Percentiles rank a stretch among this genome's conserved stretches.
Evolutionary conservation across 495 filamentous ascomycete genomes (phyloP).

Genomic region (Talaromyces wortmannii): DNA sequence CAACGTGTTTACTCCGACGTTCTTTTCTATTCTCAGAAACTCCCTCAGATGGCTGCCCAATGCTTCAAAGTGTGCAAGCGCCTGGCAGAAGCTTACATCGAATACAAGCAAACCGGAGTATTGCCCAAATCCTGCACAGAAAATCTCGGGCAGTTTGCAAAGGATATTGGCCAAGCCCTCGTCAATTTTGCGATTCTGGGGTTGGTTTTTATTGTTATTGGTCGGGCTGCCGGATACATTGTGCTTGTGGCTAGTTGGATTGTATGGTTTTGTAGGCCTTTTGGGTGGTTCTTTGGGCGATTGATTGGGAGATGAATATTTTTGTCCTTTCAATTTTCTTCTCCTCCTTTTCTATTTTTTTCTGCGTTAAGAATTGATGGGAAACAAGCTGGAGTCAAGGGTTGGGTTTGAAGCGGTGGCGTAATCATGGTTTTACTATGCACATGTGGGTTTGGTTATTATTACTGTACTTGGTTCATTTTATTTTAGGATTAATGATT

Average conservation of each 20-base stretch:
- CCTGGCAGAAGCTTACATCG: conserved; percentile 16
- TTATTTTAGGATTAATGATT: no score
- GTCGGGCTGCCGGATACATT: conserved; percentile 25
- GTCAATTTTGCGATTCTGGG: conserved; percentile 30
- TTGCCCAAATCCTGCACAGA: conserved; percentile 26
- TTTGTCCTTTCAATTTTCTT: not conserved
- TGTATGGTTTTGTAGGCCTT: conserved; percentile 32
- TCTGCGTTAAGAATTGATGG: not conserved
- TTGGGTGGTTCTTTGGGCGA: conserved; percentile 27
- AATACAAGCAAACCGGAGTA: conserved; percentile 26
- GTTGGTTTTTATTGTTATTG: conserved; percentile 23
- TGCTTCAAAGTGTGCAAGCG: conserved; percentile 27
- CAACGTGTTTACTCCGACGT: conserved; percentile 1
- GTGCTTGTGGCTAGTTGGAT: conserved; percentile 34
- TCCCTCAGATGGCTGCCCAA: conserved; percentile 28
- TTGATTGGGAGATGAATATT: conserved; percentile 9
- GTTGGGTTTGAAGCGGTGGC: no score
- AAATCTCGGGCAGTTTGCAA: conserved; percentile 21
- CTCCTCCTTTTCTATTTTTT: not conserved
- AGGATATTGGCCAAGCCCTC: conserved; percentile 28
- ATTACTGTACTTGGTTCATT: no score
- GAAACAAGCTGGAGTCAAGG: not conserved
- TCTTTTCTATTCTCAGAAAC: not conserved
- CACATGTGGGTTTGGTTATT: no score
- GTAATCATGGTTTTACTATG: no score